Percentiles rank a stretch among this genome's conserved stretches.
phyloP scores from a whole-genome alignment of 1,139 yeast species.

The Blastobotrys indianensis region DNA sequence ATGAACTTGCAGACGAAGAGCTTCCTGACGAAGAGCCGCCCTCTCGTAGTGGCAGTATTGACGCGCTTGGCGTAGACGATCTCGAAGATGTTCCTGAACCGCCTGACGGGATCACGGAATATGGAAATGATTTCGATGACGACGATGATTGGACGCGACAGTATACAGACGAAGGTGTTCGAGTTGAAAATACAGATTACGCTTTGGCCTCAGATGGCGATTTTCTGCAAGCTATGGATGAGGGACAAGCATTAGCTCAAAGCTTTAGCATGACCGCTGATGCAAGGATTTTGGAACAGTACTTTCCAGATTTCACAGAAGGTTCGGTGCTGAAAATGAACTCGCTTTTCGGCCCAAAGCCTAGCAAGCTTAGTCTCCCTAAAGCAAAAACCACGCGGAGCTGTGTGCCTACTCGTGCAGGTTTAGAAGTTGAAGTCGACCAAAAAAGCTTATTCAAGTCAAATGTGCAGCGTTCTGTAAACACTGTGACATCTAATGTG shows the following conservation, averaged over 20 bases:
- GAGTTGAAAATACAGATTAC: conserved; percentile 1
- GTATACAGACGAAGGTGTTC: conserved; percentile 19
- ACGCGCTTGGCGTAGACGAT: conserved; percentile 8
- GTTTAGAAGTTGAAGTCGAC: conserved; percentile 41
- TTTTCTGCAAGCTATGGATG: not conserved
- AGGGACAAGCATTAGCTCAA: not conserved
- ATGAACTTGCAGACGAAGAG: conserved; percentile 82
- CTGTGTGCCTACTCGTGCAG: conserved; percentile 48
- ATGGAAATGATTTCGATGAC: conserved; percentile 41
- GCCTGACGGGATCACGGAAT: conserved; percentile 21
- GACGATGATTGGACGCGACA: conserved; percentile 22
- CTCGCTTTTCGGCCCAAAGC: conserved; percentile 58
- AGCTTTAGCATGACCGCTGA: conserved; percentile 2
- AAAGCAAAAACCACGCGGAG: conserved; percentile 52
- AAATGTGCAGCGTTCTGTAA: conserved; percentile 12
- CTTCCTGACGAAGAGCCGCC: conserved; percentile 41
- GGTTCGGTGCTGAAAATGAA: conserved; percentile 60
- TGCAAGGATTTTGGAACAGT: conserved; percentile 31
- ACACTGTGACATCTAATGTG: conserved; percentile 7
- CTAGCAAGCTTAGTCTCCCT: conserved; percentile 48
- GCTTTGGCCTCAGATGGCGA: not conserved
- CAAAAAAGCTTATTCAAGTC: conserved; percentile 28
- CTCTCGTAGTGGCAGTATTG: conserved; percentile 16
- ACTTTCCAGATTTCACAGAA: conserved; percentile 59
- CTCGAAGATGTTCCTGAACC: conserved; percentile 14